Base-by-base conservation (phyloP, 768 basidiomycete genomes). In the Rhodocollybia butyracea region DNA sequence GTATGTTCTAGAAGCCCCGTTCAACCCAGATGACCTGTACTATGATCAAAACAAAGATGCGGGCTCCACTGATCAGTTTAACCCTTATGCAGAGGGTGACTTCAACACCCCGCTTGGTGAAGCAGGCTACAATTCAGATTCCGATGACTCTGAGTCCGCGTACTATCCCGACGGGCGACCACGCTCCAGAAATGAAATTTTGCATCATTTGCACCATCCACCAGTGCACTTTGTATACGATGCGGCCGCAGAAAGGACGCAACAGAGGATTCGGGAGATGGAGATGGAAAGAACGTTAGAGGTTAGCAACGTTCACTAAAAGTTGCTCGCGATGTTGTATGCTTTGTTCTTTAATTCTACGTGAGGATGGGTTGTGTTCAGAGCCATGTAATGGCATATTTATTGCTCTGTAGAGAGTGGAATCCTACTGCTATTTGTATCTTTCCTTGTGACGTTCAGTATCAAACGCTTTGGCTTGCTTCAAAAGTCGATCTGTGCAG, bases 221-320 rank as follows among this genome's bases (percentile, higher is more conserved):
- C 81, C 83, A 2, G 76, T 83, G 24, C 80, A 80, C 13, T 94
- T 88, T 69, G 91, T 89, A n/a, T 97, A 97, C 67, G 94, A 97
- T 66, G 94, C 94, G 0, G 91, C 87, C 5, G 91, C 91, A 24
- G 93, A 96, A 68, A 81, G 89, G 59, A 83, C 83, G 51, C 74
- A 80, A 60, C 77, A 84, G 71, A 75, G 82, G 55, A 73, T 88
- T 51, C 70, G 71, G 56, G 32, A 54, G 21, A 42, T 32, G 32
- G 34, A 41, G 32, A 54, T 42, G 53, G 53, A 54, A 22, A 43
- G 29, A 17, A 21, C 41, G 12, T 8, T 46, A 15, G 53, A 54
- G 43, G 43, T 54, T 54, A 32, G 53, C 8, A 26, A 38, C 21
- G 51, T 53, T 40, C 40, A 53, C 31, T 53, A 24, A 48, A 22